phyloP scores from a whole-genome alignment of 441 rosid genomes.

The Erodium trifolium region DNA sequence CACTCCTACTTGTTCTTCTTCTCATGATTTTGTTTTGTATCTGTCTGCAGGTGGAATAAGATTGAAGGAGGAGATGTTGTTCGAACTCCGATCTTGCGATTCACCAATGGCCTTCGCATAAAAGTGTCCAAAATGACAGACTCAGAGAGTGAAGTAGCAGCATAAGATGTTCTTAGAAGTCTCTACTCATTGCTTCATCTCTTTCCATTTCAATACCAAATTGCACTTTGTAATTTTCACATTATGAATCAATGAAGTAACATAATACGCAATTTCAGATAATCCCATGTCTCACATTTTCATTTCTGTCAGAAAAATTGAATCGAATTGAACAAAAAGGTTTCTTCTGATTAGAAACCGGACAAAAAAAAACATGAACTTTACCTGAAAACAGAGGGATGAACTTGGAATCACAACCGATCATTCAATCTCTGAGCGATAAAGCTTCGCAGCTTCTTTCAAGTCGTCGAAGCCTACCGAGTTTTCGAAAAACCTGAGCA shows the following conservation, averaged over 20 bases:
- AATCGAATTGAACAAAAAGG: neutral
- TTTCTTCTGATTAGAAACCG: neutral
- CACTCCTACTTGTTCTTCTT: too few species aligned
- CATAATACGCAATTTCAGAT: neutral
- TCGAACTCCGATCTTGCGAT: slow-evolving; percentile 19
- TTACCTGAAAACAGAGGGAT: neutral
- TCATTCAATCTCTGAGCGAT: slow-evolving; percentile 9
- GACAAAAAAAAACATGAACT: neutral
- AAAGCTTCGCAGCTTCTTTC: slow-evolving; percentile 62
- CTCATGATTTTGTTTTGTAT: neutral
- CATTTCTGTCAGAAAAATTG: neutral
- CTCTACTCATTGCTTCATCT: neutral
- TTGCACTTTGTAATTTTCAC: neutral
- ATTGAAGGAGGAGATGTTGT: slow-evolving; percentile 23
- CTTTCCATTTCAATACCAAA: neutral
- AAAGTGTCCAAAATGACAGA: slow-evolving; percentile 15
- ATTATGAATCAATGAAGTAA: neutral
- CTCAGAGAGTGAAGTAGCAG: neutral
- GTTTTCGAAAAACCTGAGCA: slow-evolving; percentile 42
- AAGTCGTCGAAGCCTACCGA: slow-evolving; percentile 51
- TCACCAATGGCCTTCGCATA: slow-evolving; percentile 18
- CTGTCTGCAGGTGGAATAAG: slow-evolving; percentile 19
- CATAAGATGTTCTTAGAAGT: neutral
- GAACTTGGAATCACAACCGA: neutral
- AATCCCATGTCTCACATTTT: neutral